Conservation (phyloP, 2,329 filamentous ascomycete genomes). For the Aspergillus quadricinctus region DNA sequence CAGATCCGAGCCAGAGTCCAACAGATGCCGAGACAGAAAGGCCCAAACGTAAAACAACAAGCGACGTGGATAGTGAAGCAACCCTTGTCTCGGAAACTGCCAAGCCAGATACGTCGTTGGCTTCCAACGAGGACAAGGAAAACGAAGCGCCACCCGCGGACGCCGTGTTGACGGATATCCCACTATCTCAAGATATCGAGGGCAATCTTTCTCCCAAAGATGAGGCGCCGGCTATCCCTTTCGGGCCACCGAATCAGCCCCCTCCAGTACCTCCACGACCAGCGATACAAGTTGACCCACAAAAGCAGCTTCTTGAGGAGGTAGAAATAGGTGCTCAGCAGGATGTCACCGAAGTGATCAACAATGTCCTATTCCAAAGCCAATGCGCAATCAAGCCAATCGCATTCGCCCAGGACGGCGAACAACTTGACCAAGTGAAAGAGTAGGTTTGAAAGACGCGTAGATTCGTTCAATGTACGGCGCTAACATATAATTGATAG, state of each 20-base stretch:
- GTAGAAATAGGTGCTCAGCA: conserved; percentile 70
- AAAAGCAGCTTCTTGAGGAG: conserved; percentile 42
- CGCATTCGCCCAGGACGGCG: conserved; percentile 61
- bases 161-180: conserved; percentile 18
- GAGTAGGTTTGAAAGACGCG: conserved; percentile 37
- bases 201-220: conserved; percentile 4
- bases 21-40: conserved; percentile 11
- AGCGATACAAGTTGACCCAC: conserved; percentile 27
- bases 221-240: conserved; percentile 9
- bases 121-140: conserved; percentile 35
- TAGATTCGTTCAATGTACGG: not conserved
- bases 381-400: conserved; percentile 77
- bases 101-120: conserved; percentile 14
- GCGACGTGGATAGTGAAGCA: conserved; percentile 29
- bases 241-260: conserved; percentile 43
- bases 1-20: conserved; percentile 17
- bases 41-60: conserved; percentile 22
- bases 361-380: conserved; percentile 85
- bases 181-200: conserved; percentile 8
- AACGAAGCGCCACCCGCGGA: conserved; percentile 27
- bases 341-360: conserved; percentile 94
- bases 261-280: conserved; percentile 58
- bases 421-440: conserved; percentile 78
- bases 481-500: conserved; percentile 22
- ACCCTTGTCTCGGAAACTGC: conserved; percentile 33